Evolutionary conservation across 106 monocot genomes (phyloP), one percentile per base, ranked within the genome.

Genomic region (Chionographis japonica): DNA sequence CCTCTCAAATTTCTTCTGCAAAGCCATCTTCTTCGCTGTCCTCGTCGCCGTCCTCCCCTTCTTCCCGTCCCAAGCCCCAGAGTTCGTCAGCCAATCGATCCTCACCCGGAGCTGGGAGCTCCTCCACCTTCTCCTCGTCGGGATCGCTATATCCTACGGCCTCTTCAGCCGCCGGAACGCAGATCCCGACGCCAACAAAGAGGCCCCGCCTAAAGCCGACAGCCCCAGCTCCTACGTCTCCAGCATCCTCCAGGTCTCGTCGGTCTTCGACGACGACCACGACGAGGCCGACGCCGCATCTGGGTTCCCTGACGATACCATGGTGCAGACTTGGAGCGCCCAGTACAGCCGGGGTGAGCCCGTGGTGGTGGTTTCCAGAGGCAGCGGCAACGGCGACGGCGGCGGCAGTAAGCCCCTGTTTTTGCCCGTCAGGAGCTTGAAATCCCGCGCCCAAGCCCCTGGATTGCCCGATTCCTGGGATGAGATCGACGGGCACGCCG

Each of bases 61-160:
- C 8, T 73, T 83, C 67, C 88, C 88, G 3, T 79, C 85, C 54
- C 73, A 77, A 40, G 75, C 89, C 6, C 89, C 89, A 3, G 88
- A 92, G 40, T 74, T 75, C 37, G n/a, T 79, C 13, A 81, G 54
- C 77, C 72, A 78, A 39, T 75, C 84, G 58, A 60, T 89, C 71
- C 50, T 84, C 53, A 78, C 71, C 73, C 55, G 79, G 41, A 58
- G 41, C 53, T 90, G 89, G 89, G 93, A 94, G 78, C 84, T 94
- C 52, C 63, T 94, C 55, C 89, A 86, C 69, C 90, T 94, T 46
- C 79, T 94, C 65, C 39, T 94, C 42, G 86, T 94, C 59, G 93
- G 93, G 50, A 82, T 94, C 71, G 84, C 89, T 40, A 73, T 94
- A 36, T 90, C 93, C 40, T 94, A 90, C 70, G 93, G 93, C 17